Evolutionary conservation across 1,284 basidiomycete genomes (phyloP), one percentile per base, ranked within the genome.

Genomic region (Puccinia horiana): DNA sequence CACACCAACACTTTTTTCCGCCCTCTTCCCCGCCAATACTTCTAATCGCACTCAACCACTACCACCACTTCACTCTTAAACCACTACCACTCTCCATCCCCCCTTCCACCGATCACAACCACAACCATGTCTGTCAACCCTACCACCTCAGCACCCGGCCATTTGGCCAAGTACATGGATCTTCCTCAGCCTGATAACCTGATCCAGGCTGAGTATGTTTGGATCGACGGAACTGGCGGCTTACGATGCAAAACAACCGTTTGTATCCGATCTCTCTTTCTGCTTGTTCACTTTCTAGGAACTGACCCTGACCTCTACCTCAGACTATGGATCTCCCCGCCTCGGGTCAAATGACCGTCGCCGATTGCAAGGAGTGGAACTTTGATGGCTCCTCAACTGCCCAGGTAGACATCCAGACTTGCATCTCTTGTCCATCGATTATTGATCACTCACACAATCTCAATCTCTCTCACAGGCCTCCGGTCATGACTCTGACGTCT

Each of bases 311-410:
- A 42, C 29, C 93, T 88, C 92, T 92, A 87, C 91, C 95, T 86
- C 93, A 93, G 86, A 93, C 94, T 87, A 91, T 95, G 85, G 91
- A 91, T n/a, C 78, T 80, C n/a, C 78, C 78, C 3, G 32, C 67
- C 44, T 80, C 67, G 1, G 78, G 78, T 12, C 52, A 80, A 58
- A 69, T 80, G 26, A 85, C 85, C 65, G 83, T 87, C 76, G 84
- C 85, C 85, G 91, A 93, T 86, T 92, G 96, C 84, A 94, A 95
- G 86, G 91, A 93, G 88, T 99, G 96, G 96, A 97, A 99, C 90
- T 99, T 99, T 87, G 96, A 99, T 88, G 96, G 96, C 85, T 97
- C 95, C 69, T 96, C 94, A 65, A 98, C 95, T 86, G 94, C 94
- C 88, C 96, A 97, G 65, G 78, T 80, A 54, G 4, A 20, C 9